Evolutionary conservation across 768 basidiomycete species (phyloP).

Genomic region (Phlebiopsis flavidoalba): DNA sequence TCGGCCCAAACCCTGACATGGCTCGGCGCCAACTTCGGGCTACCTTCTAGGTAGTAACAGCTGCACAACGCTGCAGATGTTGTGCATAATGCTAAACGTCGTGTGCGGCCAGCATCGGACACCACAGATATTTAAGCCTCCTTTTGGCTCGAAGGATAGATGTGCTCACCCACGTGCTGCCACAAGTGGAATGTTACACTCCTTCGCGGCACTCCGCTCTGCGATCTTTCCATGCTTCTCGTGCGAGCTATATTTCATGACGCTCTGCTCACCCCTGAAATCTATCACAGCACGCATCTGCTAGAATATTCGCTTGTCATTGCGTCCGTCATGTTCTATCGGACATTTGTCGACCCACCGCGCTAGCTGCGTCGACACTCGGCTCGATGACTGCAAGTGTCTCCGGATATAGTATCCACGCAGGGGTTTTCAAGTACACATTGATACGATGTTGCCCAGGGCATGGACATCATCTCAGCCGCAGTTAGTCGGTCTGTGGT

Average conservation of each 20-base stretch:
- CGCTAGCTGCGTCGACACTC: constrained; percentile 68
- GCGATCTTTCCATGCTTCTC: background rate
- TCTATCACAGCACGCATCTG: constrained; percentile 56
- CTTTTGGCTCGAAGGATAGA: background rate
- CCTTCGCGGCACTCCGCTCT: background rate
- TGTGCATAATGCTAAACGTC: too few species aligned
- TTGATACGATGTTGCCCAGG: constrained; percentile 91
- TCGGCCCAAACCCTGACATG: background rate
- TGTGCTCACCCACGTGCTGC: background rate
- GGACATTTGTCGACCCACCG: constrained; percentile 88
- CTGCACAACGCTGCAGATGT: too few species aligned
- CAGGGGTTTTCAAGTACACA: constrained; percentile 77
- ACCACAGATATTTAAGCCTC: background rate
- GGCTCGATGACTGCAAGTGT: constrained; percentile 47
- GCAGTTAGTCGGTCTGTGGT: constrained; percentile 82
- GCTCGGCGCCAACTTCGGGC: background rate
- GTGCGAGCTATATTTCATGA: background rate
- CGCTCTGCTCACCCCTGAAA: background rate
- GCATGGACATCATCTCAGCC: constrained; percentile 92
- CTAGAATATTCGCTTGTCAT: constrained; percentile 86
- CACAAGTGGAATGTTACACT: background rate
- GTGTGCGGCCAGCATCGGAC: background rate
- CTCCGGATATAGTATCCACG: constrained; percentile 73
- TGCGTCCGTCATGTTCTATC: constrained; percentile 77
- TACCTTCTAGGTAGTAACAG: background rate